Conservation (phyloP, 116 monocot genomes). For the Phalaenopsis hybrid region DNA sequence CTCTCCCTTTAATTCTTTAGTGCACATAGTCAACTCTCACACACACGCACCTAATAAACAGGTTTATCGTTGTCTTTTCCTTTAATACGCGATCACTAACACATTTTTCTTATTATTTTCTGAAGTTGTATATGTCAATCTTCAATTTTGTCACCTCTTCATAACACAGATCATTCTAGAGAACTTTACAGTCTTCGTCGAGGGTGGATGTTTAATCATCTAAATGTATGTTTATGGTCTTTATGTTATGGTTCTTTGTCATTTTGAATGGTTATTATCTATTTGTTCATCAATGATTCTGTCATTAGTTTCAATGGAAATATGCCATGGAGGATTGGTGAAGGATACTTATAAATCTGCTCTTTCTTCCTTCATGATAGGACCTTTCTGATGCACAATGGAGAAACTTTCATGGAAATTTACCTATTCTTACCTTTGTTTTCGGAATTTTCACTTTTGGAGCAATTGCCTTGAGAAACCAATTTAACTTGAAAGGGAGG, state of each 20-base stretch:
- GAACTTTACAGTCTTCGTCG: slow-evolving; percentile 35
- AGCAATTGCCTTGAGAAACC: slow-evolving; percentile 44
- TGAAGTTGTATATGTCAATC: background rate
- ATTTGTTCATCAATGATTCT: background rate
- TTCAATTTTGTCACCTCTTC: background rate
- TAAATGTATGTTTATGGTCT: slow-evolving; percentile 37
- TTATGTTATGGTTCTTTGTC: background rate
- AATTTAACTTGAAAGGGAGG: slow-evolving; percentile 41
- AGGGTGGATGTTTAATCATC: slow-evolving; percentile 54
- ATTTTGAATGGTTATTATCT: background rate
- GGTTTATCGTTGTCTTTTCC: background rate
- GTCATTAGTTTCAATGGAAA: background rate
- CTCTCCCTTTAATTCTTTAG: background rate
- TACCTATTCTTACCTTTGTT: slow-evolving; percentile 68
- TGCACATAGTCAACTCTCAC: background rate
- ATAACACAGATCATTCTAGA: slow-evolving; percentile 36
- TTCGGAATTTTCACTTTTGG: slow-evolving; percentile 51
- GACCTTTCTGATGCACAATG: slow-evolving; percentile 93
- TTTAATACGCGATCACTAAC: background rate
- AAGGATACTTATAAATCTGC: background rate
- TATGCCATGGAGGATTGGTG: background rate
- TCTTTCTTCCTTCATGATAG: slow-evolving; percentile 22
- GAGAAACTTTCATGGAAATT: slow-evolving; percentile 84
- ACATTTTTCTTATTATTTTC: background rate
- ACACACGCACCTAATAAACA: background rate